Evolutionary conservation across 1,284 basidiomycete genomes (phyloP).

Genomic region (Vanrija sp.): DNA sequence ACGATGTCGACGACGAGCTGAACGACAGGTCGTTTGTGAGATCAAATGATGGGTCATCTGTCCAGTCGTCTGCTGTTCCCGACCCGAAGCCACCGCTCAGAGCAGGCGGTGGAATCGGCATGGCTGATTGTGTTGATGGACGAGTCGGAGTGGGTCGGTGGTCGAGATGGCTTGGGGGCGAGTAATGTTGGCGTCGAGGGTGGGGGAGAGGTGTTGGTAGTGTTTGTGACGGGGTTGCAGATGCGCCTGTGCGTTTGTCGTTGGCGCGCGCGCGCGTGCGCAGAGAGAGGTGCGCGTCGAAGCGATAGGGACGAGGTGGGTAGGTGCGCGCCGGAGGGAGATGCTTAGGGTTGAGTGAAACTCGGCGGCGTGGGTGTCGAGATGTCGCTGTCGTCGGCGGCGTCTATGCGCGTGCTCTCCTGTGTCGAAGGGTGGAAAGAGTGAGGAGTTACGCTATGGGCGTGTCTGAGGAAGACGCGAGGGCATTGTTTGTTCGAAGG

Average conservation of each 20-base stretch:
- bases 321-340: no score
- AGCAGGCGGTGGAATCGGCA: conserved; percentile 25
- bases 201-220: not conserved
- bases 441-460: no score
- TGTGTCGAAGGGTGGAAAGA: no score
- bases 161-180: not conserved
- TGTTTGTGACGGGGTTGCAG: no score
- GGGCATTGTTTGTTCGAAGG: no score
- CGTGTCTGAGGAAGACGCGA: no score
- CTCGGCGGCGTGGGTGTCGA: no score
- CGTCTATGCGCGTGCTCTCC: no score
- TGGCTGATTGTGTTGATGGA: not conserved
- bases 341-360: no score
- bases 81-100: conserved; percentile 4
- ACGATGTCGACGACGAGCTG: conserved; percentile 20
- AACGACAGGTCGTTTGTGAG: conserved; percentile 17
- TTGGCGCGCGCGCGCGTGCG: not conserved
- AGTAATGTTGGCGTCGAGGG: not conserved
- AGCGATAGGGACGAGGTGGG: not conserved
- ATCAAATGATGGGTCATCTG: conserved; percentile 41
- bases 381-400: no score
- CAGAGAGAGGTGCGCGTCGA: no score
- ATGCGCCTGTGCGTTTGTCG: not conserved
- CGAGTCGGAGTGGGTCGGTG: not conserved
- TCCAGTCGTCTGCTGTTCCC: conserved; percentile 39